Evolutionary conservation across 225 moss, liverwort and hornwort genomes (phyloP).

Genomic region (Antitrichia curtipendula): DNA sequence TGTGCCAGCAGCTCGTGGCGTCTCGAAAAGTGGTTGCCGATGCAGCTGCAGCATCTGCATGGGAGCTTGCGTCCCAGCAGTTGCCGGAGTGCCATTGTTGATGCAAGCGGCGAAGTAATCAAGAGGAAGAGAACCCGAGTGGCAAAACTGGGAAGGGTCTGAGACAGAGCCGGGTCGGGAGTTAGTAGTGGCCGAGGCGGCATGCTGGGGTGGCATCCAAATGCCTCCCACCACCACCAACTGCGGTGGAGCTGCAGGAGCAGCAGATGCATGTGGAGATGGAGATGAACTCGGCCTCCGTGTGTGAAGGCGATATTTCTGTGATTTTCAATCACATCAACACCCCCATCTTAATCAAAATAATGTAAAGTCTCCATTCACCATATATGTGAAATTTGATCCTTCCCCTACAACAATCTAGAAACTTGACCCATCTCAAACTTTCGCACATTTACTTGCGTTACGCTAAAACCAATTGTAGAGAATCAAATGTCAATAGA

Average conservation of each 20-base stretch:
- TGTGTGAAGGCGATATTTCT: constrained; percentile 95
- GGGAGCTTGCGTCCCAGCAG: not conserved
- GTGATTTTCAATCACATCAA: not conserved
- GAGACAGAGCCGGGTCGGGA: constrained; percentile 2
- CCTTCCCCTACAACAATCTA: not conserved
- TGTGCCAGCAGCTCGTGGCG: constrained; percentile 41
- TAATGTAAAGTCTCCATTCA: not conserved
- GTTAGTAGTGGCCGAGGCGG: not conserved
- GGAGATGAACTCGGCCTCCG: constrained; percentile 59
- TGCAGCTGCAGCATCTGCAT: constrained; percentile 12
- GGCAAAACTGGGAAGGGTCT: constrained; percentile 30
- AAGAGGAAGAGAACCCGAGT: constrained; percentile 37
- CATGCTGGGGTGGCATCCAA: constrained; percentile 81
- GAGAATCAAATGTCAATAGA: not conserved
- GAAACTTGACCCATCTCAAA: not conserved
- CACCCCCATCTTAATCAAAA: not conserved
- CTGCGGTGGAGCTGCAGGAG: constrained; percentile 23
- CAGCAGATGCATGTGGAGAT: constrained; percentile 16
- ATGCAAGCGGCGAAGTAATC: constrained; percentile 71
- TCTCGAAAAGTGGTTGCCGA: constrained; percentile 32
- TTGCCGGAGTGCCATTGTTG: constrained; percentile 7
- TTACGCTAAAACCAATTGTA: not conserved
- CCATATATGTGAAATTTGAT: not conserved
- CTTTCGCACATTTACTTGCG: not conserved
- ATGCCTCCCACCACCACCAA: constrained; percentile 83